phyloP scores from a whole-genome alignment of 495 filamentous ascomycete genomes.

The Penicillium silybi region DNA sequence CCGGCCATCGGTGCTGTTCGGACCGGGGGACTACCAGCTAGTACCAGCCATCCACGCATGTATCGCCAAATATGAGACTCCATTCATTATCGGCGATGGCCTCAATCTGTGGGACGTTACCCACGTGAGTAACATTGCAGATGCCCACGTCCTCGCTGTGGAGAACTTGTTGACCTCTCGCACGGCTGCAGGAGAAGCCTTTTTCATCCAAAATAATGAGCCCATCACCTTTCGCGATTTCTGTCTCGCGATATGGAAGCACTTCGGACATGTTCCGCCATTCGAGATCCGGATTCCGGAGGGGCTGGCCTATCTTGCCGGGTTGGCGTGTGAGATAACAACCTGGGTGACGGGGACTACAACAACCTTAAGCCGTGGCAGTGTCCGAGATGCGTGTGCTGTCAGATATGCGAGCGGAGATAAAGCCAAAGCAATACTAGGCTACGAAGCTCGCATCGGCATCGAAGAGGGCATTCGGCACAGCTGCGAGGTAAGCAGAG shows the following conservation, averaged over 20 bases:
- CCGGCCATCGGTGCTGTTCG: slow-evolving; percentile 54
- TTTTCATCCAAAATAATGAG: slow-evolving; percentile 63
- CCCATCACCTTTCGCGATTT: slow-evolving; percentile 59
- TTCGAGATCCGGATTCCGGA: slow-evolving; percentile 51
- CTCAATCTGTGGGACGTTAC: slow-evolving; percentile 60
- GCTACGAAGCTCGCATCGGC: slow-evolving; percentile 54
- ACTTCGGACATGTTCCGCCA: slow-evolving; percentile 54
- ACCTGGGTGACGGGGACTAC: slow-evolving; percentile 49
- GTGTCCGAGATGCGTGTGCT: slow-evolving; percentile 52
- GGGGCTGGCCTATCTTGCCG: slow-evolving; percentile 46
- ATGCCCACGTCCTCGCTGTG: slow-evolving; percentile 60
- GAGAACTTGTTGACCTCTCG: slow-evolving; percentile 52
- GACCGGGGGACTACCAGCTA: slow-evolving; percentile 52
- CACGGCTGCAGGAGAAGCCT: slow-evolving; percentile 57
- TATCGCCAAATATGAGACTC: slow-evolving; percentile 52
- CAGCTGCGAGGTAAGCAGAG: slow-evolving; percentile 43
- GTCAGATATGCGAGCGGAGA: slow-evolving; percentile 52
- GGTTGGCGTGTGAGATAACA: slow-evolving; percentile 44
- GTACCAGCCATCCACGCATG: slow-evolving; percentile 52
- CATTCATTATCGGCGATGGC: slow-evolving; percentile 54
- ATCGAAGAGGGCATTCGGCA: slow-evolving; percentile 53
- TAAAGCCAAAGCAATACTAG: slow-evolving; percentile 54
- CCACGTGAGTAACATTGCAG: slow-evolving; percentile 57
- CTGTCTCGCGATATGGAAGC: slow-evolving; percentile 54
- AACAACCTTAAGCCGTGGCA: slow-evolving; percentile 52